Evolutionary conservation across 116 monocot genomes (phyloP), one percentile per base, ranked within the genome.

Genomic region (Cymodocea nodosa): DNA sequence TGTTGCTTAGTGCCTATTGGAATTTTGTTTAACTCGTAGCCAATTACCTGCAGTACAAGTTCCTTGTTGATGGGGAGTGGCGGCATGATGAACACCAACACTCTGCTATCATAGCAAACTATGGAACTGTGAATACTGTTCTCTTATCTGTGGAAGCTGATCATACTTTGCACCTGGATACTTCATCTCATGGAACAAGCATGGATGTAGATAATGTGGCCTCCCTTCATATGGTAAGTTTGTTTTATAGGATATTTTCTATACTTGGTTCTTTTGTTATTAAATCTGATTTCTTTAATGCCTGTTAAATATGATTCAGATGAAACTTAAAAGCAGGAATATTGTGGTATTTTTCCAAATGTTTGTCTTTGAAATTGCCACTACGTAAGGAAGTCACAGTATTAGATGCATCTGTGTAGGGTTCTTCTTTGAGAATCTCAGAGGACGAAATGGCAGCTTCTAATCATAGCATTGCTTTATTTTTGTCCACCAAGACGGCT

Each of bases 31-130:
- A 17, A 60, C 60, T 36, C 35, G 17, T 15, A 60, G 14, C 23
- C 35, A 35, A 35, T 60, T 36, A 35, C 60, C 6, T 35, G 79
- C 89, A 89, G 89, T 89, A 85, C 75, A 85, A 85, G 65, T 89
- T 85, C 54, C 75, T 24, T 71, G 89, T 90, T 63, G 89, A 89
- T 74, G 89, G 89, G 5, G 85, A 85, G 59, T 89, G 85, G 84
- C 51, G 78, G 56, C 80, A 89, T 71, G 89, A 89, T 78, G 89
- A 89, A 59, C 82, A 52, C 25, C 82, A 85, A 70, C 80, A 80
- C 63, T 74, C 52, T 67, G 73, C 69, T 60, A 44, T 44, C 1
- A 51, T 71, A n/a, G 82, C 84, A 37, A 85, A 56, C 58, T 85
- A 82, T 78, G 89, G 89, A 50, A 73, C 79, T 51, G 85, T 85